Evolutionary conservation across 2,329 filamentous ascomycete species (phyloP).

Genomic region (Chrysoporthe puriensis): DNA sequence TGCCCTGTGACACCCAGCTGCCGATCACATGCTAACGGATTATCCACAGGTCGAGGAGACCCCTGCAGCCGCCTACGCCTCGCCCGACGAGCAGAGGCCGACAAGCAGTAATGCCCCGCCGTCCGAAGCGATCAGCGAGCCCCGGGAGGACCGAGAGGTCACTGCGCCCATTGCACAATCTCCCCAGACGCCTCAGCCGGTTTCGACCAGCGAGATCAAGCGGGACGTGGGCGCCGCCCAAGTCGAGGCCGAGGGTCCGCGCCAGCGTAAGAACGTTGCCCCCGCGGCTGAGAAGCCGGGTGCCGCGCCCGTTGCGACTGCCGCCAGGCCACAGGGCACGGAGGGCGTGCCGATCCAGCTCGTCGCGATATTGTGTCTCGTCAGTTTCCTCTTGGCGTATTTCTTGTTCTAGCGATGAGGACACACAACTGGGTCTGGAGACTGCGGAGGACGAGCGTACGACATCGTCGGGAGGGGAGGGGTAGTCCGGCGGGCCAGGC

Average conservation of each 20-base stretch:
- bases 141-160: slow-evolving; percentile 30
- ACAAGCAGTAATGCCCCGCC: slow-evolving; percentile 30
- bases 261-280: slow-evolving; percentile 72
- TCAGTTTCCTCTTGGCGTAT: slow-evolving; percentile 93
- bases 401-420: slow-evolving; percentile 76
- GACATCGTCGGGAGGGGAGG: background rate
- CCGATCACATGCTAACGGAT: slow-evolving; percentile 13
- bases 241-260: slow-evolving; percentile 74
- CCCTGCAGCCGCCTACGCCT: slow-evolving; percentile 39
- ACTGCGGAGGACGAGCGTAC: slow-evolving; percentile 1
- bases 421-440: background rate
- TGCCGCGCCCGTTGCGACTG: slow-evolving; percentile 51
- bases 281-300: slow-evolving; percentile 37
- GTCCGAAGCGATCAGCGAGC: slow-evolving; percentile 30
- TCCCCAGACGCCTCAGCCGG: slow-evolving; percentile 27
- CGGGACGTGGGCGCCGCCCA: slow-evolving; percentile 61
- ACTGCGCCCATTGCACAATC: slow-evolving; percentile 32
- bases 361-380: slow-evolving; percentile 79
- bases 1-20: background rate
- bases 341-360: slow-evolving; percentile 88
- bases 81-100: slow-evolving; percentile 36
- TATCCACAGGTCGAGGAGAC: slow-evolving; percentile 37
- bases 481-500: background rate
- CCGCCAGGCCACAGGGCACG: slow-evolving; percentile 55
- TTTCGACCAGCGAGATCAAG: slow-evolving; percentile 35